Base-by-base conservation (phyloP, 441 rosid genomes). In the Pelargonium australe region DNA sequence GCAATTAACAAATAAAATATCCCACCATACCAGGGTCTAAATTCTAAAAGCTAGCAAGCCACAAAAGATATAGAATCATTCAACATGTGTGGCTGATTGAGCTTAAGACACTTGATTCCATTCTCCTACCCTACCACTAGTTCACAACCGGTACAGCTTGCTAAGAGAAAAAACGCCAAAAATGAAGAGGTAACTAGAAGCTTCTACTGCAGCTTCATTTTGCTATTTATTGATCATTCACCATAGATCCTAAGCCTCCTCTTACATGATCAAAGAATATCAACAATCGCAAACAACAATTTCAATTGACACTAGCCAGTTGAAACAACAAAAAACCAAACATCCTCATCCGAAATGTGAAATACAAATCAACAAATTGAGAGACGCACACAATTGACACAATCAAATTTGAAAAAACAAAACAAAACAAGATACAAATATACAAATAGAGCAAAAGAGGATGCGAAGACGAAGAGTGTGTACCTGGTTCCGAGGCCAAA, bases 401-500 rank as follows among this genome's bases (percentile, higher is more conserved):
- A 64, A 34, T 19, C 58, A 2, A 19, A 65, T 31, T 31, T 31
- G 13, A 68, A 43, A 12, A 68, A 17, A 12, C 2, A 20, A n/a
- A 14, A 13, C 13, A 45, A 23, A 23, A 0, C 0, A 57, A 4
- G 16, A 67, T 1, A 4, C 3, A 12, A 20, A 20, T 20, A 20
- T 0, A 2, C 7, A 8, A 13, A 14, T 11, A 3, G 0, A 37
- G 41, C 41, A 6, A 11, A 45, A 8, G 49, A 19, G 53, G 60
- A 3, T 17, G 9, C 51, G 2, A 23, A 9, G 37, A 7, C 31
- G 31, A 25, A 25, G 31, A 25, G 31, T 25, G 31, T 51, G 0
- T 37, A 83, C 89, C 85, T 85, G 87, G 68, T 77, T 28, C 87
- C 89, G 9, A 83, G 82, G 80, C 87, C 89, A 64, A 85, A 85